Evolutionary conservation across 345 rosid species (phyloP), one percentile per base, ranked within the genome.

Genomic region (Draba incana): DNA sequence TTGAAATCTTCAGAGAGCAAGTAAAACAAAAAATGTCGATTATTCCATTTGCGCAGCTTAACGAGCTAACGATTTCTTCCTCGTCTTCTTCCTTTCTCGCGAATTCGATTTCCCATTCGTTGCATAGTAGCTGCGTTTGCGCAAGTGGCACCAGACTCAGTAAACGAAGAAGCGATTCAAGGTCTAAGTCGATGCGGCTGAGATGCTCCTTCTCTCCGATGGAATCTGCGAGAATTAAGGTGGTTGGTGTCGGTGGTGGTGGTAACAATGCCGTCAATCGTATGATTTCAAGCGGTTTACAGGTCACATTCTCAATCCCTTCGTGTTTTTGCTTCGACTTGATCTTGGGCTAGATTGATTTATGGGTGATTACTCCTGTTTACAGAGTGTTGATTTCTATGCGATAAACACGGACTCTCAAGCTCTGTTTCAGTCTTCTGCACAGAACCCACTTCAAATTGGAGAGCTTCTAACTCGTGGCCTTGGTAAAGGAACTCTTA

Each of bases 211-310:
- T 81, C 69, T 68, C 81, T 15, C 82, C 89, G 2, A 70, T 81
- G 85, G 99, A 94, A 41, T 79, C 94, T 41, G 99, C 99, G 33
- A 93, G 80, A 82, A 93, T 93, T 49, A 93, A 90, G 80, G 98
- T 93, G 3, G 82, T 93, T 27, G 98, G 98, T 37, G 94, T 90
- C 31, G 99, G 97, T 38, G 99, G 99, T 7, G 97, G 99, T 24
- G 99, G 99, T 76, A 94, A 90, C 88, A 94, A 94, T 86, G 97
- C 99, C 67, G 89, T 94, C 62, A 90, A 94, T 79, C 95, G 97
- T 42, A 94, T 94, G 99, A 88, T 90, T 83, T 90, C 92, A 23
- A 90, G 92, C 66, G 96, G 97, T 47, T 82, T 94, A 66, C 97
- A 88, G 84, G 99, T 94, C 45, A 27, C 67, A 33, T 51, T 70